Evolutionary conservation across 2,329 filamentous ascomycete genomes (phyloP).

Genomic region (Neurospora sp.): DNA sequence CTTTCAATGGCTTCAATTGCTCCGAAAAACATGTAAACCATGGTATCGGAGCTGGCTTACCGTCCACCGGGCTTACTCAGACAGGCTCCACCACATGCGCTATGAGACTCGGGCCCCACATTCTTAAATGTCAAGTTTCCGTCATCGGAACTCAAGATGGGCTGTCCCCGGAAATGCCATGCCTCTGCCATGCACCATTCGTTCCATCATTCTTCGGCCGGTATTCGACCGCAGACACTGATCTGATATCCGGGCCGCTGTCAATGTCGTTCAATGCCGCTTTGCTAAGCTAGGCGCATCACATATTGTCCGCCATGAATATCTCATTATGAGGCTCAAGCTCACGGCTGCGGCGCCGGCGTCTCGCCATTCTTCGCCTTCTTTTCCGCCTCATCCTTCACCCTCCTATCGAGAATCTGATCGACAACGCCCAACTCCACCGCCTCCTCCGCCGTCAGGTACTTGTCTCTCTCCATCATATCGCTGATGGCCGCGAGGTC

Average conservation of each 20-base stretch:
- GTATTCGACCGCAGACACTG: background rate
- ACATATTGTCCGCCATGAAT: background rate
- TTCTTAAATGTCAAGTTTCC: background rate
- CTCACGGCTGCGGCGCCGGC: slow-evolving; percentile 8
- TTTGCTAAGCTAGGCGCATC: background rate
- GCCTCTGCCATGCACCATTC: background rate
- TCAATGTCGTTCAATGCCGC: background rate
- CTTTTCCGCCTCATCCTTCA: slow-evolving; percentile 30
- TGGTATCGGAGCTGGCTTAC: background rate
- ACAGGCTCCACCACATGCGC: background rate
- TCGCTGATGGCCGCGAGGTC: slow-evolving; percentile 76
- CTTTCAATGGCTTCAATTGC: background rate
- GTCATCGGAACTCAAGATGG: background rate
- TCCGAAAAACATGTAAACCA: background rate
- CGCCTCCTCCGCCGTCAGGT: slow-evolving; percentile 81
- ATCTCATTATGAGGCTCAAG: background rate
- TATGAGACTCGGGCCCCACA: background rate
- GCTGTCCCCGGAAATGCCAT: background rate
- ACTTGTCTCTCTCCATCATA: slow-evolving; percentile 95
- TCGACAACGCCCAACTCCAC: slow-evolving; percentile 86
- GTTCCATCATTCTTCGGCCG: background rate
- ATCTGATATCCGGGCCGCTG: background rate
- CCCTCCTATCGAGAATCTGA: slow-evolving; percentile 65
- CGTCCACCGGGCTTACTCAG: background rate
- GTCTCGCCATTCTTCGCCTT: slow-evolving; percentile 9